These are phyloP conservation scores for Kazachstania sp. DNA, from an alignment of 1,139 yeast genomes.

Conservation along the genomic window DNA sequence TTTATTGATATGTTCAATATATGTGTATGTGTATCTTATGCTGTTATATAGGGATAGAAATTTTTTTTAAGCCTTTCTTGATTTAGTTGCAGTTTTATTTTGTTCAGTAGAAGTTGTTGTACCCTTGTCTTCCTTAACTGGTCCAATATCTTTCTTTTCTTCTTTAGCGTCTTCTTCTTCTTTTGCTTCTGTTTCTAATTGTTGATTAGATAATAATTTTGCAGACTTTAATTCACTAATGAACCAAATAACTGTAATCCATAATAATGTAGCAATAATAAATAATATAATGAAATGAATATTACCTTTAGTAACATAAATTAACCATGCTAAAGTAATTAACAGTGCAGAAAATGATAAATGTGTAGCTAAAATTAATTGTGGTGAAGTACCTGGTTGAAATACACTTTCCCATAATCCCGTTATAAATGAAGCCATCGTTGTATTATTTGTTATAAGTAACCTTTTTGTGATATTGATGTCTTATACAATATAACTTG, in stretches of 20 bases:
- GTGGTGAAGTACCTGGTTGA: conserved; percentile 93
- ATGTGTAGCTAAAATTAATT: conserved; percentile 74
- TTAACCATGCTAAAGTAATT: conserved; percentile 46
- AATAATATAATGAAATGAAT: conserved; percentile 72
- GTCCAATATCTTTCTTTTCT: not conserved
- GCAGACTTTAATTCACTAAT: conserved; percentile 55
- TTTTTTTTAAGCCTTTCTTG: conserved; percentile 12
- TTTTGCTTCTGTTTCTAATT: conserved; percentile 21
- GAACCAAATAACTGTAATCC: conserved; percentile 85
- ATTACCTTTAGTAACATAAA: conserved; percentile 51
- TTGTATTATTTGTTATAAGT: too few species aligned
- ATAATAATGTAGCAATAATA: conserved; percentile 59
- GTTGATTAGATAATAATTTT: conserved; percentile 37
- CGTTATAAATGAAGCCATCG: conserved; percentile 36
- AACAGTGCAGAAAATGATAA: conserved; percentile 51
- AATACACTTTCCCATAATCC: conserved; percentile 87
- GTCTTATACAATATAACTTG: too few species aligned
- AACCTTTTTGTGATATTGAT: too few species aligned
- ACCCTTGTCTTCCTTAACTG: not conserved
- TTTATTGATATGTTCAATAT: too few species aligned
- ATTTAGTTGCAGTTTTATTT: conserved; percentile 7
- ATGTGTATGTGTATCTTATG: too few species aligned
- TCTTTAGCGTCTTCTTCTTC: not conserved
- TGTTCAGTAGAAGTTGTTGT: conserved; percentile 7
- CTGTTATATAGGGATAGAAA: too few species aligned